Evolutionary conservation across 495 filamentous ascomycete species (phyloP).

Genomic region (Lasiosphaeris hirsuta): DNA sequence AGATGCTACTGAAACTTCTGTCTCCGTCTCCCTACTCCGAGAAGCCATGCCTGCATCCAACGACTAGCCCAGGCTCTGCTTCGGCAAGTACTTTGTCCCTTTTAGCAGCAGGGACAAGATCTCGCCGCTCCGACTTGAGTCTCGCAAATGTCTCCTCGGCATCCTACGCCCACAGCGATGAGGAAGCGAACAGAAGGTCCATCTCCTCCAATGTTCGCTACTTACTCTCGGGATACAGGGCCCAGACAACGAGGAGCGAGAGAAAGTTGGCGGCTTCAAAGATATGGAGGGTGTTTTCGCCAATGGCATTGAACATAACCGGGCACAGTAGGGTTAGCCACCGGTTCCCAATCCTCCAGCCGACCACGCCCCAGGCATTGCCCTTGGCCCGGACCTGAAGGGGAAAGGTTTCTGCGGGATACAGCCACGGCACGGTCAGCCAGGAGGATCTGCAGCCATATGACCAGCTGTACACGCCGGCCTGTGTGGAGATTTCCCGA

Average conservation of each 20-base stretch:
- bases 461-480: constrained; percentile 34
- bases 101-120: too few relatives aligned
- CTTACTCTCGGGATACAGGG: background rate
- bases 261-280: constrained; percentile 2
- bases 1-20: too few relatives aligned
- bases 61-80: too few relatives aligned
- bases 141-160: background rate
- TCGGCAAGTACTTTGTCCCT: too few relatives aligned
- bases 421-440: constrained; percentile 50
- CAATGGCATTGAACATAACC: constrained; percentile 5
- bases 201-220: constrained; percentile 3
- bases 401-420: constrained; percentile 38
- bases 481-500: constrained; percentile 5
- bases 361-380: constrained; percentile 1
- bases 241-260: background rate
- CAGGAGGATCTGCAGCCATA: constrained; percentile 53
- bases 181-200: constrained; percentile 2
- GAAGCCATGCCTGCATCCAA: too few relatives aligned
- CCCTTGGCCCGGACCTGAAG: constrained; percentile 6
- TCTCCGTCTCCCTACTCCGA: too few relatives aligned
- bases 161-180: background rate
- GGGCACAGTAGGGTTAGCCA: background rate
- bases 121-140: background rate
- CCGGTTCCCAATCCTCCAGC: background rate
- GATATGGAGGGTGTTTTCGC: constrained; percentile 2